These are phyloP conservation scores for Eucalyptus albens DNA, from an alignment of 345 rosid species.

Conservation along the genomic window DNA sequence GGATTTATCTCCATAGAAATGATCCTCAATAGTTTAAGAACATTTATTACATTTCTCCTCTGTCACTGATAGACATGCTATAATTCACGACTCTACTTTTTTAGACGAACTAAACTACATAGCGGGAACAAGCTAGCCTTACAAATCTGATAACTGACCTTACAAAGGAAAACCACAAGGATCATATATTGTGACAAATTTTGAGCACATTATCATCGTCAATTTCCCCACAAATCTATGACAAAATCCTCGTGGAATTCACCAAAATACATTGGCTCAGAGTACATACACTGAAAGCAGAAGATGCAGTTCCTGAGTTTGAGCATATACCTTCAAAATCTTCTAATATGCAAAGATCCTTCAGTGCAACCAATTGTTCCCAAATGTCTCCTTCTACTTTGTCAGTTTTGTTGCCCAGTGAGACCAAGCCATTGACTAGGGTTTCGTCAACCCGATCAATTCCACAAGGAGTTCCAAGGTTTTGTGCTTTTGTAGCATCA, in stretches of 20 bases:
- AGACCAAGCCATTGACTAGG: neutral
- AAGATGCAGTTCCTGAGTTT: neutral
- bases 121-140: neutral
- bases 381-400: neutral
- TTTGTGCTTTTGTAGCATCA: neutral
- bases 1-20: neutral
- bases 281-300: neutral
- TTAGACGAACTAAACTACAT: neutral
- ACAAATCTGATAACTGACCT: neutral
- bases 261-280: neutral
- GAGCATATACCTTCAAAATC: neutral
- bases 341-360: neutral
- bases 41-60: neutral
- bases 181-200: neutral
- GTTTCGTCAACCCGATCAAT: neutral
- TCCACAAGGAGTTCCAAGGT: neutral
- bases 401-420: neutral
- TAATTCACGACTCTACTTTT: neutral
- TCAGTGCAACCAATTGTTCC: neutral
- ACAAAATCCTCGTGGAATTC: neutral
- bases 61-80: neutral
- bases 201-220: neutral
- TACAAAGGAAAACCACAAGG: neutral
- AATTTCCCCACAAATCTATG: neutral
- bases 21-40: neutral